phyloP scores from a whole-genome alignment of 2,329 filamentous ascomycete genomes.

The Pseudogymnoascus sp. region DNA sequence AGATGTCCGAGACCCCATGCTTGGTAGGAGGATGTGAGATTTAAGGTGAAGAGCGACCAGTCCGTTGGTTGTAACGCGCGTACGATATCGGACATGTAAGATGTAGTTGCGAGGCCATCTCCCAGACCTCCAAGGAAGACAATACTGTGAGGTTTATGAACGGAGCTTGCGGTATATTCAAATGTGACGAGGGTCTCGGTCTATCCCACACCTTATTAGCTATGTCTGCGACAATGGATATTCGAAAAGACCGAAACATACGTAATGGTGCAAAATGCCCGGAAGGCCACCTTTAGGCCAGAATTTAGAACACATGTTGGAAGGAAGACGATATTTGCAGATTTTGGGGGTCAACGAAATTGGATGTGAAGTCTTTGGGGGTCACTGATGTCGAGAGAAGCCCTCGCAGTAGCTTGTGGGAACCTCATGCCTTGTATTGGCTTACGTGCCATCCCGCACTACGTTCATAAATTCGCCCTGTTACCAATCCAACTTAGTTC shows the following conservation, averaged over 20 bases:
- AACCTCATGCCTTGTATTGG: background rate
- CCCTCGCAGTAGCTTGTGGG: background rate
- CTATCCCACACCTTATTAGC: constrained; percentile 20
- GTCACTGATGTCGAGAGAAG: background rate
- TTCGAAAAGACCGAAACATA: constrained; percentile 15
- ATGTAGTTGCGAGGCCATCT: constrained; percentile 43
- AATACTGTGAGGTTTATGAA: constrained; percentile 37
- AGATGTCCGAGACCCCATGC: constrained; percentile 33
- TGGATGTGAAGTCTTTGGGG: background rate
- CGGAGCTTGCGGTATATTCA: constrained; percentile 30
- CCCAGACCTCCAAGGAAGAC: constrained; percentile 47
- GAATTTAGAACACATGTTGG: constrained; percentile 26
- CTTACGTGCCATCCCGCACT: background rate
- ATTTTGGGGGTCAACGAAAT: background rate
- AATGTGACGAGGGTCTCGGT: constrained; percentile 34
- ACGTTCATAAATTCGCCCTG: background rate
- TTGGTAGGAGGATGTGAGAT: constrained; percentile 35
- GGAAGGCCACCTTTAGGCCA: constrained; percentile 30
- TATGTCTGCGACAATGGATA: background rate
- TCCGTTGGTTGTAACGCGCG: constrained; percentile 30
- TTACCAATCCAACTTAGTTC: constrained; percentile 1
- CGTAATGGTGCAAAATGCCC: constrained; percentile 31
- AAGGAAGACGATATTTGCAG: background rate
- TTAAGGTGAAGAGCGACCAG: constrained; percentile 33
- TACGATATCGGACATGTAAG: constrained; percentile 41